Evolutionary conservation across 331 rosid genomes (phyloP).

Genomic region (Malus hybrid): DNA sequence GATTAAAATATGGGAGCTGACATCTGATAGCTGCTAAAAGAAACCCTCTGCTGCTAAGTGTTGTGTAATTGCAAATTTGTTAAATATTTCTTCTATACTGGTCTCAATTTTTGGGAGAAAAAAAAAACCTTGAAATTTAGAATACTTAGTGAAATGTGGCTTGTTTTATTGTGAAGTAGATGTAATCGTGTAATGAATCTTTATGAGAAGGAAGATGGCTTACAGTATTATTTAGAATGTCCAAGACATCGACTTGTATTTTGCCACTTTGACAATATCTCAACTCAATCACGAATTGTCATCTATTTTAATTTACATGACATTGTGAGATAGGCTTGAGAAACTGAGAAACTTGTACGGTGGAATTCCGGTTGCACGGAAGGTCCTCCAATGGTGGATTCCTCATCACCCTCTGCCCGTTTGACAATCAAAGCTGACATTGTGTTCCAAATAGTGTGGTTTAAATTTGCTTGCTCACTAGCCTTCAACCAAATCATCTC

Average conservation of each 20-base stretch:
- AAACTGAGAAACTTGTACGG: no score
- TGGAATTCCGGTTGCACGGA: no score
- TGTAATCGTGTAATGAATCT: neutral
- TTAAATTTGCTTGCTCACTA: neutral
- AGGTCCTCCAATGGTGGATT: neutral
- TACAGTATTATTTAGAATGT: neutral
- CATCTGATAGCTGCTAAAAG: conserved; percentile 25
- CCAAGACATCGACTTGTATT: no score
- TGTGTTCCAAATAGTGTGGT: neutral
- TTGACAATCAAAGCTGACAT: neutral
- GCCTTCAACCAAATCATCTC: no score
- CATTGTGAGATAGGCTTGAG: no score
- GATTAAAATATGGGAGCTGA: conserved; percentile 87
- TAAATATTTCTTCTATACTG: neutral
- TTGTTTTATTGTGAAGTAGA: neutral
- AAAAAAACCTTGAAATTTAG: neutral
- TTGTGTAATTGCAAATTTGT: neutral
- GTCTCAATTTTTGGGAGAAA: neutral
- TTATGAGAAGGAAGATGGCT: neutral
- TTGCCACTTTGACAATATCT: no score
- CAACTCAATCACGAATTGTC: no score
- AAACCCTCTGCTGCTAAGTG: neutral
- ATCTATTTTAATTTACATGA: no score
- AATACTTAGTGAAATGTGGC: neutral
- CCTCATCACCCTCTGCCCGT: no score